These are phyloP conservation scores for Ustilago cynodontis DNA, from an alignment of 1,284 basidiomycete genomes.

Conservation along the genomic window DNA sequence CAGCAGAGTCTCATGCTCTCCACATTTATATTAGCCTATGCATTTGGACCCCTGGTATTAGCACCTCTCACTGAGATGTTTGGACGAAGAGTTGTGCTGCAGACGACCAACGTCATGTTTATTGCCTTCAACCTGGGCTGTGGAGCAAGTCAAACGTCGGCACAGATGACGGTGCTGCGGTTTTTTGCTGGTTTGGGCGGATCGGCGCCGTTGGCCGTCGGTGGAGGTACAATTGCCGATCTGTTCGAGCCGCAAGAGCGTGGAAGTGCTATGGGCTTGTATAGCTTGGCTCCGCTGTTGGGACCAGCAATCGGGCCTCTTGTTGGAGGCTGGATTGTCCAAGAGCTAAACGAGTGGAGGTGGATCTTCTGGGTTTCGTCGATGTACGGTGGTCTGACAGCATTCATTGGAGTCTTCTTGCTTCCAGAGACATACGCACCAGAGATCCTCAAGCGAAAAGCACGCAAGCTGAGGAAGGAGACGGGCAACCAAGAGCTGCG, in stretches of 20 bases:
- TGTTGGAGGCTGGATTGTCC: conserved; percentile 54
- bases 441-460: conserved; percentile 63
- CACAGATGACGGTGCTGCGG: conserved; percentile 73
- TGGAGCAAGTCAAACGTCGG: conserved; percentile 41
- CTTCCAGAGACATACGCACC: conserved; percentile 70
- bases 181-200: conserved; percentile 78
- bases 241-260: conserved; percentile 78
- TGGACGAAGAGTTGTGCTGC: conserved; percentile 65
- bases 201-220: conserved; percentile 72
- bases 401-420: conserved; percentile 52
- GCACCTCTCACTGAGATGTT: conserved; percentile 75
- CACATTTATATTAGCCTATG: conserved; percentile 60
- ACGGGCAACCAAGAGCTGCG: conserved; percentile 62
- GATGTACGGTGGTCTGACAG: conserved; percentile 53
- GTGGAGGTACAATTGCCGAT: conserved; percentile 74
- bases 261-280: conserved; percentile 79
- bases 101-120: conserved; percentile 57
- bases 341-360: conserved; percentile 45
- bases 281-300: conserved; percentile 73
- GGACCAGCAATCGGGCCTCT: conserved; percentile 58
- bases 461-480: conserved; percentile 72
- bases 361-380: conserved; percentile 58
- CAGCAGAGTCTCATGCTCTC: conserved; percentile 54
- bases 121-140: conserved; percentile 65
- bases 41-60: conserved; percentile 57